Evolutionary conservation across 2,329 filamentous ascomycete genomes (phyloP).

Genomic region (Lojkania enalia): DNA sequence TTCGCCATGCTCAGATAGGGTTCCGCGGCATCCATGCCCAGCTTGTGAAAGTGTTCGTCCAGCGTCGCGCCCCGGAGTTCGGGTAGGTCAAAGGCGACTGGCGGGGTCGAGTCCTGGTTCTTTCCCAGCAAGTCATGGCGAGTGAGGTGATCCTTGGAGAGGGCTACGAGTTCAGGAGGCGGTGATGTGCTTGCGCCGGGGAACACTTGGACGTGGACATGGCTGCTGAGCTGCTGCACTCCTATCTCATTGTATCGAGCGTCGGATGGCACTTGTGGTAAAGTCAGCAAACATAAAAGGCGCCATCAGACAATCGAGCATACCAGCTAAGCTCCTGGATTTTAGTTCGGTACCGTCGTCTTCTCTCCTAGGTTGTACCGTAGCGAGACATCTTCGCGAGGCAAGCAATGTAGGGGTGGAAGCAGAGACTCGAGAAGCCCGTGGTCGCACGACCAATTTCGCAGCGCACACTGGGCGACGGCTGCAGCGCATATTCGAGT

Average conservation of each 20-base stretch:
- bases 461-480: constrained; percentile 25
- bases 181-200: constrained; percentile 57
- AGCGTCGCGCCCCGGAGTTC: constrained; percentile 75
- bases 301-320: neutral
- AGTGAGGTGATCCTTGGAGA: constrained; percentile 79
- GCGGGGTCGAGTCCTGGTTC: constrained; percentile 72
- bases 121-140: constrained; percentile 89
- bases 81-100: constrained; percentile 86
- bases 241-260: constrained; percentile 89
- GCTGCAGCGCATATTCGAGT: constrained; percentile 37
- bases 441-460: constrained; percentile 24
- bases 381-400: constrained; percentile 34
- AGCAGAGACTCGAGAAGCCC: constrained; percentile 13
- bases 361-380: constrained; percentile 14
- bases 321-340: constrained; percentile 27
- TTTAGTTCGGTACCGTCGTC: constrained; percentile 9
- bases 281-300: constrained; percentile 9
- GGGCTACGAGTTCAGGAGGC: constrained; percentile 71
- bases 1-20: constrained; percentile 79
- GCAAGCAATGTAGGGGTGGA: constrained; percentile 17
- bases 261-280: constrained; percentile 46
- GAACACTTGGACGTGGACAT: constrained; percentile 85
- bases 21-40: constrained; percentile 84
- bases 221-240: constrained; percentile 86
- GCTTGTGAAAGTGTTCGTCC: constrained; percentile 90